Evolutionary conservation across 495 filamentous ascomycete genomes (phyloP).

Genomic region (Aspergillus asperescens): DNA sequence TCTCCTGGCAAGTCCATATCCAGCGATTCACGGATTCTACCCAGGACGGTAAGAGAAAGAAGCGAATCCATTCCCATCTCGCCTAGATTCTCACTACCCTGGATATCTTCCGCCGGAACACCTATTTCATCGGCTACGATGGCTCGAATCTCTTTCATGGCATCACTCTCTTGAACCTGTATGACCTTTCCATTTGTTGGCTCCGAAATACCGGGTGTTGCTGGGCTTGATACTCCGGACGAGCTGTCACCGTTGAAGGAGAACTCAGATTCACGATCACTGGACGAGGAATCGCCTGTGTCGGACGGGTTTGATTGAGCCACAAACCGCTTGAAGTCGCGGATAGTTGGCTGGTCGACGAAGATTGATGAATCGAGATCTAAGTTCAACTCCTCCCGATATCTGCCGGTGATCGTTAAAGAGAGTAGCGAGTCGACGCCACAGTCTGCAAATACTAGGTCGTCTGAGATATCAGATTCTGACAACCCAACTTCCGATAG

Average conservation of each 20-base stretch:
- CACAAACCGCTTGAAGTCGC: constrained; percentile 56
- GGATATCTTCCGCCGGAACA: constrained; percentile 58
- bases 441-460: constrained; percentile 45
- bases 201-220: constrained; percentile 29
- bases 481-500: constrained; percentile 62
- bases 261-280: constrained; percentile 27
- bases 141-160: constrained; percentile 44
- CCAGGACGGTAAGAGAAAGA: constrained; percentile 47
- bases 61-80: constrained; percentile 51
- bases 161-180: constrained; percentile 41
- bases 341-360: constrained; percentile 53
- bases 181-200: constrained; percentile 33
- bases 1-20: constrained; percentile 47
- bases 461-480: constrained; percentile 54
- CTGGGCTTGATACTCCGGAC: constrained; percentile 32
- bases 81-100: constrained; percentile 36
- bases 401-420: constrained; percentile 42
- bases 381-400: constrained; percentile 48
- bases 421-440: constrained; percentile 52
- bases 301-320: constrained; percentile 36
- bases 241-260: constrained; percentile 30
- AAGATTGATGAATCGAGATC: constrained; percentile 51
- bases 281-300: constrained; percentile 31
- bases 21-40: constrained; percentile 51
- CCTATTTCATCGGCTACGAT: constrained; percentile 67